Conservation (phyloP, 257 asterid genomes). For the Ajuga chamaepitys region DNA sequence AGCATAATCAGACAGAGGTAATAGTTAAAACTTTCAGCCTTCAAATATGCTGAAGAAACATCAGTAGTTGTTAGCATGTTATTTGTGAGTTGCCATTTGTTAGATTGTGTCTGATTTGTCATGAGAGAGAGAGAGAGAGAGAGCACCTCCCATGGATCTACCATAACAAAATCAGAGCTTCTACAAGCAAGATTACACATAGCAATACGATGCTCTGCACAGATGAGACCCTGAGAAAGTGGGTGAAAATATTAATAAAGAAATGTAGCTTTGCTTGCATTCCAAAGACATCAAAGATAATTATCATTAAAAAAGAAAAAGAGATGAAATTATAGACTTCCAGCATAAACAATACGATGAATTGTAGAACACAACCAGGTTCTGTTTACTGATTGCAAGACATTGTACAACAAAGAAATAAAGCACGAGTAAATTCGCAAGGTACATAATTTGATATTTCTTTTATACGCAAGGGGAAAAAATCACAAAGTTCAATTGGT, state of each 20-base stretch:
- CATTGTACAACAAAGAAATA: background rate
- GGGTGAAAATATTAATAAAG: background rate
- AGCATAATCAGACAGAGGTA: background rate
- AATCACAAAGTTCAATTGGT: background rate
- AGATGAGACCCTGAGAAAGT: constrained; percentile 53
- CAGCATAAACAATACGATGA: background rate
- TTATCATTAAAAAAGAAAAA: too few relatives aligned
- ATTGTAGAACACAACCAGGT: background rate
- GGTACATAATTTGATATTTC: background rate
- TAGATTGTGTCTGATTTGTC: too few relatives aligned
- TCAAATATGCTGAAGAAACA: background rate
- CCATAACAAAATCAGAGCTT: constrained; percentile 87
- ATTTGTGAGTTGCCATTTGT: too few relatives aligned
- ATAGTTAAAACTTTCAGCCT: background rate
- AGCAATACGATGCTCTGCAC: constrained; percentile 66
- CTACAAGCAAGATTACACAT: constrained; percentile 79
- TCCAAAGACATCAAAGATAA: background rate
- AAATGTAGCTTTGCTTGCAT: background rate
- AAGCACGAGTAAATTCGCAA: background rate
- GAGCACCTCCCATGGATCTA: constrained; percentile 89
- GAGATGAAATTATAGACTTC: background rate
- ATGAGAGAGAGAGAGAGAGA: constrained; percentile 29
- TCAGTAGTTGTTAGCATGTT: constrained; percentile 30
- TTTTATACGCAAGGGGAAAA: background rate
- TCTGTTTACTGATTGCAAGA: too few relatives aligned